Conservation (phyloP, 495 filamentous ascomycete genomes). For the Immersiella caudata region DNA sequence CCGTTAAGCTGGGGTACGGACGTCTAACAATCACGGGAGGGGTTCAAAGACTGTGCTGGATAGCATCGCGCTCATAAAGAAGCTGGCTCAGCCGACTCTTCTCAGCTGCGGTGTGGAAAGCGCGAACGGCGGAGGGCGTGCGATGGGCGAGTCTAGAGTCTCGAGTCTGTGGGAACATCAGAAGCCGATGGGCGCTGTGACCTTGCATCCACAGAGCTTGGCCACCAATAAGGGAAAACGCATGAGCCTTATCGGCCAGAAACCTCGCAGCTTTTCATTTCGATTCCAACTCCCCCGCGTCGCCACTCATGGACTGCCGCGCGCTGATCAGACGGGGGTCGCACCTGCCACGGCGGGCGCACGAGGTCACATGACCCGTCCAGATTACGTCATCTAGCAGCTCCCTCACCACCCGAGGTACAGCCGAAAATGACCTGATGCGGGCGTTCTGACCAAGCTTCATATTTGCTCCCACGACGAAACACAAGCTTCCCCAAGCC, state of each 20-base stretch:
- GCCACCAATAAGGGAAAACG: too few species aligned
- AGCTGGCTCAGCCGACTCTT: too few species aligned
- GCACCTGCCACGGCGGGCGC: not conserved
- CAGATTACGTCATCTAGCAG: not conserved
- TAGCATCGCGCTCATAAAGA: too few species aligned
- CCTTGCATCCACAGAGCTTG: too few species aligned
- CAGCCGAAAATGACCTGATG: conserved; percentile 20
- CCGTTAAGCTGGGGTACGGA: not conserved
- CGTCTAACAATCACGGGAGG: not conserved
- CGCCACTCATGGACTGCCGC: not conserved
- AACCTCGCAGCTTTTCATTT: too few species aligned
- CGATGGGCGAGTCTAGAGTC: not conserved
- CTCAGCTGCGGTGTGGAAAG: too few species aligned
- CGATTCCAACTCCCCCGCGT: not conserved
- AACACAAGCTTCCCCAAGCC: conserved; percentile 3
- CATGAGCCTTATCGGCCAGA: too few species aligned
- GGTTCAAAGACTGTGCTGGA: not conserved
- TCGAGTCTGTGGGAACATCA: too few species aligned
- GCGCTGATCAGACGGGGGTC: not conserved
- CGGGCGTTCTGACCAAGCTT: conserved; percentile 12
- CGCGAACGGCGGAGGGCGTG: too few species aligned
- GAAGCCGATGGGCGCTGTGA: too few species aligned
- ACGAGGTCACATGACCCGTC: conserved; percentile 8
- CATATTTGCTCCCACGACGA: conserved; percentile 10
- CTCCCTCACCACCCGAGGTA: conserved; percentile 1